Conservation (phyloP, 2,329 filamentous ascomycete species). For the Trichoderma sp. region DNA sequence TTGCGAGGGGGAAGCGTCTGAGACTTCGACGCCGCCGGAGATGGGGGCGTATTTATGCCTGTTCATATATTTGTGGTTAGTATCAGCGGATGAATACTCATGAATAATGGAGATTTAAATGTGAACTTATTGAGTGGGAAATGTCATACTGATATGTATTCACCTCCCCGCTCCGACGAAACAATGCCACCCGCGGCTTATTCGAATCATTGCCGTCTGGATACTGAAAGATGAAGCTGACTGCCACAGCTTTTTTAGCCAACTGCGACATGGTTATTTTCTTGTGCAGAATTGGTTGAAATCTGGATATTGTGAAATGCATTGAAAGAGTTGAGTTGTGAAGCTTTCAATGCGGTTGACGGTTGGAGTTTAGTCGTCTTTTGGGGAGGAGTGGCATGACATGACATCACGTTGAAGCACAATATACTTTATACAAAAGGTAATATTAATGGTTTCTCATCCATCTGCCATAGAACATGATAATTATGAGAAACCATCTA, state of each 20-base stretch:
- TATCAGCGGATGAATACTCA: background rate
- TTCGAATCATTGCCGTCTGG: conserved; percentile 35
- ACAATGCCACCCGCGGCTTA: conserved; percentile 58
- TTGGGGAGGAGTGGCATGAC: conserved; percentile 1
- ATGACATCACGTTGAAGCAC: conserved; percentile 11
- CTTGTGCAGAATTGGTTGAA: background rate
- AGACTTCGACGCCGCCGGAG: conserved; percentile 59
- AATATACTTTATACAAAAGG: background rate
- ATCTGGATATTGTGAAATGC: background rate
- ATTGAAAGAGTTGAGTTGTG: background rate
- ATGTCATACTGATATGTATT: conserved; percentile 59
- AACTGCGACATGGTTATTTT: conserved; percentile 26
- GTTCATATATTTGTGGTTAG: background rate
- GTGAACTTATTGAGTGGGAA: background rate
- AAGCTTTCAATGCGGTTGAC: background rate
- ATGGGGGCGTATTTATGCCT: conserved; percentile 62
- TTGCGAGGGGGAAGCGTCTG: conserved; percentile 51
- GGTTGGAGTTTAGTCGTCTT: background rate
- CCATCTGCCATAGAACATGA: background rate
- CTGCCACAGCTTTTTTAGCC: conserved; percentile 45
- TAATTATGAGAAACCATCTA: background rate
- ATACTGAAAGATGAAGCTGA: conserved; percentile 53
- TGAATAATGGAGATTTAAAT: no score
- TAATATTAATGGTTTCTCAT: background rate
- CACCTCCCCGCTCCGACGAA: conserved; percentile 60